Percentiles rank a stretch among this genome's conserved stretches.
These are phyloP conservation scores for Bidens hawaiensis DNA, from an alignment of 140 eudicot genomes.

Conservation along the genomic window DNA sequence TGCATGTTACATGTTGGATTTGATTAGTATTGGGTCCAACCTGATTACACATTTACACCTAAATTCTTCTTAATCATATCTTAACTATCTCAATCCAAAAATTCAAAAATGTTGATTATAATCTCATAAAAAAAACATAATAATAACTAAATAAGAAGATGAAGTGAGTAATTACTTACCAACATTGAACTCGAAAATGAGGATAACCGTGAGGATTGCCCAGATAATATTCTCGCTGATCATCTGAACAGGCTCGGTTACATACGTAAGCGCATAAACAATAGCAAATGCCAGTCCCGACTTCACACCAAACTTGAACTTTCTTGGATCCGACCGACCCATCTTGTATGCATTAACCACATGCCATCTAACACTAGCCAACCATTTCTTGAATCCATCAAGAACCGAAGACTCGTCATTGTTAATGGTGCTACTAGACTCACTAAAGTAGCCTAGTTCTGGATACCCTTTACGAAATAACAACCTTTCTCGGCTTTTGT, in stretches of 20 bases:
- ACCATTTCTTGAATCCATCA: constrained; percentile 21
- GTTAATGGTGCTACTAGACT: constrained; percentile 1
- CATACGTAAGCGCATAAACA: constrained; percentile 49
- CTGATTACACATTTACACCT: too few species aligned
- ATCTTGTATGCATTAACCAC: constrained; percentile 29
- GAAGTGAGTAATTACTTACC: constrained; percentile 31
- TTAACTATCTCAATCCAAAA: not conserved
- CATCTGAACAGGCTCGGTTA: constrained; percentile 41
- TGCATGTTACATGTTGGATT: not conserved
- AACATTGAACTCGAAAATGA: constrained; percentile 72
- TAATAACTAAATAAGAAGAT: not conserved
- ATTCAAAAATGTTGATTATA: not conserved
- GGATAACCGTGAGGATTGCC: constrained; percentile 75
- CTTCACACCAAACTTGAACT: constrained; percentile 56
- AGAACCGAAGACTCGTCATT: constrained; percentile 9
- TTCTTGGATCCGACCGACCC: constrained; percentile 68
- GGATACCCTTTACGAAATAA: constrained; percentile 39
- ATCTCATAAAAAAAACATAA: not conserved
- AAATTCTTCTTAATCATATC: too few species aligned
- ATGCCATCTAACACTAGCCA: constrained; percentile 16
- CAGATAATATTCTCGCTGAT: constrained; percentile 52
- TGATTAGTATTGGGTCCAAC: not conserved
- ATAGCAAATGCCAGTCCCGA: constrained; percentile 61
- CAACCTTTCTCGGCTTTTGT: constrained; percentile 44
- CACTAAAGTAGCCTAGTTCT: constrained; percentile 30